phyloP scores from a whole-genome alignment of 345 rosid species.

The Acer saccharum region DNA sequence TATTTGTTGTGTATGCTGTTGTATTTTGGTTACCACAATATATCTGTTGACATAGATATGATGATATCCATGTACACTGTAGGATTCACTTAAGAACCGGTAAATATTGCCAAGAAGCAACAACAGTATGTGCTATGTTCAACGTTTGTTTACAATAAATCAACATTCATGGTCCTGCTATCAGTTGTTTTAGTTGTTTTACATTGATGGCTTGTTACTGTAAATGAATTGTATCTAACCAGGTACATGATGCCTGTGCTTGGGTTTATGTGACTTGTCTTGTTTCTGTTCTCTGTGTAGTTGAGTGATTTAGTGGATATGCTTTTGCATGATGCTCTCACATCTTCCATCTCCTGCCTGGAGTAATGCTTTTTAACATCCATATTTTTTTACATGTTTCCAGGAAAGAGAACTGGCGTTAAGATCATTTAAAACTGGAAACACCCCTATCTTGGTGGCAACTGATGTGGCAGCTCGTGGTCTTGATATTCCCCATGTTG shows the following conservation, averaged over 20 bases:
- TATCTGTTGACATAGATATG: background rate
- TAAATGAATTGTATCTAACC: background rate
- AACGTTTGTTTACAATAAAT: background rate
- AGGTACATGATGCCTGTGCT: background rate
- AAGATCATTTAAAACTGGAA: slow-evolving; percentile 83
- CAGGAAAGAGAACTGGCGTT: slow-evolving; percentile 96
- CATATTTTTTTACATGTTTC: slow-evolving; percentile 21
- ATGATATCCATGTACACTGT: background rate
- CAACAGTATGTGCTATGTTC: background rate
- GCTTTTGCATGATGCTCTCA: background rate
- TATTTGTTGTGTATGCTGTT: background rate
- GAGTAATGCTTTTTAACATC: background rate
- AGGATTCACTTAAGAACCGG: background rate
- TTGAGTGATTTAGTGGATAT: background rate
- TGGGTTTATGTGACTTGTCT: background rate
- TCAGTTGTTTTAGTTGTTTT: background rate
- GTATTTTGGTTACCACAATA: slow-evolving; percentile 1
- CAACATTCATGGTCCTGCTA: background rate
- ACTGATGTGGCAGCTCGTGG: slow-evolving; percentile 97
- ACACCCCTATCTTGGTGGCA: slow-evolving; percentile 91
- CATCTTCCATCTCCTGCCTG: background rate
- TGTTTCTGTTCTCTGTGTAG: background rate
- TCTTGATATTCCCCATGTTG: slow-evolving; percentile 92
- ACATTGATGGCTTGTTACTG: too few species aligned
- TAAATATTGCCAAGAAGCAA: background rate